Conservation (phyloP, 345 rosid species). For the Syzygium aromaticum region DNA sequence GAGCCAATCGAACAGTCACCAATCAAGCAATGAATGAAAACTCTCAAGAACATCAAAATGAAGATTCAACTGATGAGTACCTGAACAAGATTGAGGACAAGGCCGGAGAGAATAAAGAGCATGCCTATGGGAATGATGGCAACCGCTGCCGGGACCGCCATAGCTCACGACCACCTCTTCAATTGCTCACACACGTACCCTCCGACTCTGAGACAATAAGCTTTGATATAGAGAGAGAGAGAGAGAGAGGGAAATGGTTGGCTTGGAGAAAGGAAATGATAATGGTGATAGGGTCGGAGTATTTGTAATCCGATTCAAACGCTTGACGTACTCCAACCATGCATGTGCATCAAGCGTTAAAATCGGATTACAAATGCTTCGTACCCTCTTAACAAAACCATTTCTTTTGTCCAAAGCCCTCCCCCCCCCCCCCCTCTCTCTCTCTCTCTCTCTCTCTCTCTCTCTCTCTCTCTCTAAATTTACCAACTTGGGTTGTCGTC, state of each 20-base stretch:
- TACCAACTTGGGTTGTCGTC: neutral
- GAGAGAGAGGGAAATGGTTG: neutral
- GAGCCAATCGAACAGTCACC: neutral
- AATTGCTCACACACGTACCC: neutral
- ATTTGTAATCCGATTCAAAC: neutral
- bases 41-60: neutral
- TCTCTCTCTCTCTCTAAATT: neutral
- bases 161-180: slow-evolving; percentile 9
- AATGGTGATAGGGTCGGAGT: neutral
- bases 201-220: neutral
- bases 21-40: neutral
- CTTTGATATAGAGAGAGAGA: neutral
- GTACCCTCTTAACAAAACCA: neutral
- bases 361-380: no score
- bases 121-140: slow-evolving; percentile 65
- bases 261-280: neutral
- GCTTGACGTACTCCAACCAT: neutral
- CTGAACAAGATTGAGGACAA: slow-evolving; percentile 77
- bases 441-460: neutral
- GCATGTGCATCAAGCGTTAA: neutral
- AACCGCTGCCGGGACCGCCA: slow-evolving; percentile 72
- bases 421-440: neutral
- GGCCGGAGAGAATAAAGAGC: slow-evolving; percentile 81
- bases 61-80: slow-evolving; percentile 12
- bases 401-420: neutral